phyloP scores from a whole-genome alignment of 2,329 filamentous ascomycete genomes.

The Huntiella omanensis region DNA sequence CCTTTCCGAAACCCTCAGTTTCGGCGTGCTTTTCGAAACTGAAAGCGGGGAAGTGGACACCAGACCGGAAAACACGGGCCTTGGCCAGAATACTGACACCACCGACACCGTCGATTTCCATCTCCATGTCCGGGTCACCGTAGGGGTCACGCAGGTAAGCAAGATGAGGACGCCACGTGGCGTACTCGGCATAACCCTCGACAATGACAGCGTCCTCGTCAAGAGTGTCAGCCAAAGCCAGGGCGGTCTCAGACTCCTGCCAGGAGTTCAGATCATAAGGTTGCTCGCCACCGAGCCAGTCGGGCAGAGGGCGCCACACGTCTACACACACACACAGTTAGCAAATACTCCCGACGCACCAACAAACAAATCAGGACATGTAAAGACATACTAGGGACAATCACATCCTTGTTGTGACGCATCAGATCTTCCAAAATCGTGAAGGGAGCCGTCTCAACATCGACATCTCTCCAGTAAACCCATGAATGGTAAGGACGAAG shows the following conservation, averaged over 20 bases:
- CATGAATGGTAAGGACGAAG: constrained; percentile 89
- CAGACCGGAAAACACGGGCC: constrained; percentile 81
- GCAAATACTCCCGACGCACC: constrained; percentile 2
- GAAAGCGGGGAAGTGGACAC: constrained; percentile 94
- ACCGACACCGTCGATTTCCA: constrained; percentile 96
- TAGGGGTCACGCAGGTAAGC: constrained; percentile 94
- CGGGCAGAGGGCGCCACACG: constrained; percentile 94
- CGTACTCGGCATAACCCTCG: constrained; percentile 96
- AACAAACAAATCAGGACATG: not conserved
- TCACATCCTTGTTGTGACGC: constrained; percentile 97
- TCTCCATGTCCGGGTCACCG: constrained; percentile 96
- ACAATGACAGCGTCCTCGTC: constrained; percentile 98
- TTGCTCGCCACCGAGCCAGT: constrained; percentile 96
- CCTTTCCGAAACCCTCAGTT: constrained; percentile 97
- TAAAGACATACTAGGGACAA: constrained; percentile 74
- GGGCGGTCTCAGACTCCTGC: constrained; percentile 95
- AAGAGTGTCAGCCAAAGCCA: constrained; percentile 80
- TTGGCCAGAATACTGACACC: constrained; percentile 96
- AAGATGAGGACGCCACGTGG: constrained; percentile 91
- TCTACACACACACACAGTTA: constrained; percentile 36
- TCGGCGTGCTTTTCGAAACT: constrained; percentile 98
- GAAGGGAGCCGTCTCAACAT: constrained; percentile 91
- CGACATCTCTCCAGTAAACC: constrained; percentile 98
- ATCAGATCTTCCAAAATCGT: constrained; percentile 96
- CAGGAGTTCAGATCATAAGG: constrained; percentile 97